Base-by-base conservation (phyloP, 768 basidiomycete species). In the Boletus coccyginus region DNA sequence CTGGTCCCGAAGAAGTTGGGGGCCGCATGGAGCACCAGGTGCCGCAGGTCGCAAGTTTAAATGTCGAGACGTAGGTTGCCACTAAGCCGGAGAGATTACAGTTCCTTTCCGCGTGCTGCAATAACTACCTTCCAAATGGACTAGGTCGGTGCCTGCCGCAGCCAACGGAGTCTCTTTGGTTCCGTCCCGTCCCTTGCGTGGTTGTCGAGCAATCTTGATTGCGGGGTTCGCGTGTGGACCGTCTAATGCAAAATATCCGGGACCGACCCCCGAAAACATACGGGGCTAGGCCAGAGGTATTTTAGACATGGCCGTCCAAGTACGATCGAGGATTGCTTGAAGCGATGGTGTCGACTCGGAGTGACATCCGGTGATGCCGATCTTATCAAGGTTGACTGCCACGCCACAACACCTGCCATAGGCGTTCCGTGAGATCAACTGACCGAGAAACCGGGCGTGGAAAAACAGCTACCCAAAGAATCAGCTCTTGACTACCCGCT, bases 211-310 rank as follows among this genome's bases (percentile, higher is more conserved):
- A 27, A 35, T 38, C 40, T 44, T 35, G 27, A 56, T 38, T 46
- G 62, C 21, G 57, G 50, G 57, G 52, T 42, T 46, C 32, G 19
- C 32, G 43, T 47, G 46, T 55, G 53, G 40, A 27, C 12, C 17
- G 16, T 41, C 11, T 32, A 57, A 36, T 51, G 31, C n/a, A 19
- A 19, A 16, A 21, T 13, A 14, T 17, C 11, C 42, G 44, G 61
- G 62, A 45, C 62, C 62, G 58, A 50, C 50, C 29, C 32, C 50
- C 58, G 46, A 51, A 27, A 17, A 19, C 21, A 29, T 32, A 29
- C 21, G 40, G 40, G 42, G 31, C 8, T 33, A 16, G 59, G 49
- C 54, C 62, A 58, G 44, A 5, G 17, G 27, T n/a, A 16, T 36
- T 8, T 19, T 21, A 5, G 35, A 36, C 7, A 36, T 14, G 35